Evolutionary conservation across 108 stramenopile genomes (phyloP), one percentile per base, ranked within the genome.

Genomic region (Thalassiosira profunda): DNA sequence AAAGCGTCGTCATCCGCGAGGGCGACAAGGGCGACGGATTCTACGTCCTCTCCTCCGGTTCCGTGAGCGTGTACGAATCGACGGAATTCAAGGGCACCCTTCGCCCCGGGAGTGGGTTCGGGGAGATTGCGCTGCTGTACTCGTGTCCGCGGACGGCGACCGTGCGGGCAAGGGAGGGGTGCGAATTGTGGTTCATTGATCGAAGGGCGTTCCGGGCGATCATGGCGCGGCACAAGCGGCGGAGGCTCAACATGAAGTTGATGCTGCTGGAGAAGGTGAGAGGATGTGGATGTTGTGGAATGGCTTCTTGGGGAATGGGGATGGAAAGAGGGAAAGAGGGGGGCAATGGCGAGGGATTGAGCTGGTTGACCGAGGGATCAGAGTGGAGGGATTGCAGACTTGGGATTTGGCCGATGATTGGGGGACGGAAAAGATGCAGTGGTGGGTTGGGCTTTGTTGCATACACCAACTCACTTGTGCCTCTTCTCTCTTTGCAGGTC

Each of bases 91-190:
- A 69, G 48, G 58, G 69, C 24, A 54, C 62, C 15, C 25, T 80
- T 35, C 56, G 65, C 52, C 63, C 67, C 23, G 86, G 85, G 0
- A 67, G 70, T 33, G 82, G 79, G 47, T 93, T 95, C 69, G 94
- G 94, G 23, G 94, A 95, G 74, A 88, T 95, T 30, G 88, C 92
- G 11, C 58, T 95, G 45, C 68, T 95, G 64, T 93, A 93, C 81
- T 76, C 84, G 43, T 88, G 81, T 40, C 89, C 92, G 4, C 77
- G 91, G 4, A 74, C 86, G 21, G 94, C 92, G 8, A 85, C 87
- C 38, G 71, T 90, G 37, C 69, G 72, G 21, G 46, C 86, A 21
- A 63, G 59, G 28, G 26, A 37, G 8, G 84, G 77, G 18, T 75
- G 78, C 53, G 66, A 76, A 41, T 43, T 88, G 18, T 90, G 89